Conservation (phyloP, 768 basidiomycete genomes). For the Tylopilus subfusipes region DNA sequence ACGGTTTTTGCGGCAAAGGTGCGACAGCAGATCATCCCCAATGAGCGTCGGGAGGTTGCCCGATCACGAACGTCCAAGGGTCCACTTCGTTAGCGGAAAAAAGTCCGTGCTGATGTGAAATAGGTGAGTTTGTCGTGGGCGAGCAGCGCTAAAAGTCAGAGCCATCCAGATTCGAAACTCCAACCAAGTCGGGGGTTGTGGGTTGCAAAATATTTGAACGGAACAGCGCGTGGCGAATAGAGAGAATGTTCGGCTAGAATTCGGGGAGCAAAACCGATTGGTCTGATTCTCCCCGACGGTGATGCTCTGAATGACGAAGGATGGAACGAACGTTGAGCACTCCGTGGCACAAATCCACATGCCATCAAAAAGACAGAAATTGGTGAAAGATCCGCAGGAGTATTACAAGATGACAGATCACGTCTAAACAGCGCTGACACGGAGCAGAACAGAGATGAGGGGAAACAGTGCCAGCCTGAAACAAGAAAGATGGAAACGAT, state of each 20-base stretch:
- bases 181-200: neutral
- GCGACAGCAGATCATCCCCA: neutral
- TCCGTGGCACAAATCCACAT: neutral
- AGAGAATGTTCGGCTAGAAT: constrained; percentile 3
- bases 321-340: constrained; percentile 5
- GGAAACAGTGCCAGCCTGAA: neutral
- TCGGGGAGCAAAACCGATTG: neutral
- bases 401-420: constrained; percentile 3
- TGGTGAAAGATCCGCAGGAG: neutral
- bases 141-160: constrained; percentile 1
- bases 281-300: neutral
- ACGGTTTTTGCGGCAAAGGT: constrained; percentile 5
- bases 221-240: constrained; percentile 1
- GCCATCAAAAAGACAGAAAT: constrained; percentile 3
- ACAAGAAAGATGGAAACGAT: constrained; percentile 3
- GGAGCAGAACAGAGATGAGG: constrained; percentile 4
- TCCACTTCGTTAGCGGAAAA: neutral
- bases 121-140: neutral
- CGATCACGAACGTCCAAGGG: neutral
- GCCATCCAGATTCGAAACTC: constrained; percentile 4
- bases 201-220: constrained; percentile 3
- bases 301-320: constrained; percentile 5
- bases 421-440: constrained; percentile 4
- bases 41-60: neutral
- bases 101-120: constrained; percentile 3